Evolutionary conservation across 495 filamentous ascomycete species (phyloP).

Genomic region (Penicillium manginii): DNA sequence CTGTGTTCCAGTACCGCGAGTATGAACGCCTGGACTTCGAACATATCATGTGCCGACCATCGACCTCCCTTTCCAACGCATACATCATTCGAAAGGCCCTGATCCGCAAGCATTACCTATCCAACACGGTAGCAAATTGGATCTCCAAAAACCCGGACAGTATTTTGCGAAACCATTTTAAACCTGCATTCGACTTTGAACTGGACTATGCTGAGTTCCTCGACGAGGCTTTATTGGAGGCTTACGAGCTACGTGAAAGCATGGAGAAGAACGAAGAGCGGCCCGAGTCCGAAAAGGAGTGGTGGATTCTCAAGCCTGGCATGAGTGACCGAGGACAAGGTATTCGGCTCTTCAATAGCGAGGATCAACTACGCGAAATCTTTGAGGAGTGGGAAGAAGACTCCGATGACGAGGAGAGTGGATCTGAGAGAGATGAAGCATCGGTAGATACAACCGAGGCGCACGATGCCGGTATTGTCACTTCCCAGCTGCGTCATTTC

Average conservation of each 20-base stretch:
- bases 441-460: constrained; percentile 33
- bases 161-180: constrained; percentile 67
- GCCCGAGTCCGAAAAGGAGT: constrained; percentile 63
- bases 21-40: constrained; percentile 90
- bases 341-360: constrained; percentile 82
- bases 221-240: constrained; percentile 88
- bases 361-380: constrained; percentile 76
- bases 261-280: constrained; percentile 64
- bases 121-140: constrained; percentile 78
- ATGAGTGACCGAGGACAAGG: constrained; percentile 98
- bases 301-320: constrained; percentile 97
- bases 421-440: constrained; percentile 39
- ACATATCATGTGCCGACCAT: constrained; percentile 62
- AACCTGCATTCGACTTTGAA: constrained; percentile 80
- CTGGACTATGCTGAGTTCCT: constrained; percentile 96
- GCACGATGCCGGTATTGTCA: constrained; percentile 63
- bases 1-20: constrained; percentile 76
- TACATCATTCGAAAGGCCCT: constrained; percentile 96
- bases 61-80: constrained; percentile 68
- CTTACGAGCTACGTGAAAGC: constrained; percentile 80
- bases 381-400: constrained; percentile 87
- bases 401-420: constrained; percentile 43
- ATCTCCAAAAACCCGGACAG: constrained; percentile 77
- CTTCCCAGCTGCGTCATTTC: constrained; percentile 93
- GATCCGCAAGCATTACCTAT: constrained; percentile 94